phyloP scores from a whole-genome alignment of 768 basidiomycete species.

The Pulveroboletus sp. region DNA sequence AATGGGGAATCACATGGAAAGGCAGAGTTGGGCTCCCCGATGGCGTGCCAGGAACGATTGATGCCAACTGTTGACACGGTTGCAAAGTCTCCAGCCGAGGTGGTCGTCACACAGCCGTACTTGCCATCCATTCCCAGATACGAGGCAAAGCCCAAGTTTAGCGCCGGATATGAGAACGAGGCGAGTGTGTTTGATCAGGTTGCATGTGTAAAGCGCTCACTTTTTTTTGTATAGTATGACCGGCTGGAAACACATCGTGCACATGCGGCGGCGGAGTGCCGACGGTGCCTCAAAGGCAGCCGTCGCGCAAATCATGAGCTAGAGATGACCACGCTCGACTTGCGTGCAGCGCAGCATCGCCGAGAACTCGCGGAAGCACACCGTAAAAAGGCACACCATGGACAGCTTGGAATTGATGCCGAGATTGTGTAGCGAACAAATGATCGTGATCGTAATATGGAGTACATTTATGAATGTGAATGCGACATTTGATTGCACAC shows the following conservation, averaged over 20 bases:
- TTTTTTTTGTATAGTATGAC: conserved; percentile 19
- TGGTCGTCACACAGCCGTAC: conserved; percentile 25
- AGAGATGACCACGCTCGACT: conserved; percentile 56
- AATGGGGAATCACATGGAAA: conserved; percentile 19
- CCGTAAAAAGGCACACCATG: conserved; percentile 59
- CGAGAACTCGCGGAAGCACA: conserved; percentile 57
- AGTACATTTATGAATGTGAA: conserved; percentile 22
- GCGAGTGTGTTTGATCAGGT: conserved; percentile 13
- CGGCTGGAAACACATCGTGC: conserved; percentile 39
- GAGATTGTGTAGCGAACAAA: conserved; percentile 20
- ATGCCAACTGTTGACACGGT: conserved; percentile 12
- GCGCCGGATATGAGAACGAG: conserved; percentile 24
- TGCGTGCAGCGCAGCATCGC: conserved; percentile 56
- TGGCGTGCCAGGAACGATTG: conserved; percentile 4
- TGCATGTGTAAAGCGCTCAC: conserved; percentile 6
- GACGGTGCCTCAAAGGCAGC: conserved; percentile 36
- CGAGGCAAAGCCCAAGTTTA: conserved; percentile 28
- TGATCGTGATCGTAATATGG: conserved; percentile 26
- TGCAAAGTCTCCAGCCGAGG: conserved; percentile 13
- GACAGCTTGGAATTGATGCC: conserved; percentile 59
- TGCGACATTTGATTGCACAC: conserved; percentile 66
- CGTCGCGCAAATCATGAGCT: conserved; percentile 60
- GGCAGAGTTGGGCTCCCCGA: conserved; percentile 19
- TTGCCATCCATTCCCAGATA: conserved; percentile 33
- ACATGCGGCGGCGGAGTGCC: conserved; percentile 39